Evolutionary conservation across 139 green algal genomes (phyloP), one percentile per base, ranked within the genome.

Genomic region (Asterochloris sp.): DNA sequence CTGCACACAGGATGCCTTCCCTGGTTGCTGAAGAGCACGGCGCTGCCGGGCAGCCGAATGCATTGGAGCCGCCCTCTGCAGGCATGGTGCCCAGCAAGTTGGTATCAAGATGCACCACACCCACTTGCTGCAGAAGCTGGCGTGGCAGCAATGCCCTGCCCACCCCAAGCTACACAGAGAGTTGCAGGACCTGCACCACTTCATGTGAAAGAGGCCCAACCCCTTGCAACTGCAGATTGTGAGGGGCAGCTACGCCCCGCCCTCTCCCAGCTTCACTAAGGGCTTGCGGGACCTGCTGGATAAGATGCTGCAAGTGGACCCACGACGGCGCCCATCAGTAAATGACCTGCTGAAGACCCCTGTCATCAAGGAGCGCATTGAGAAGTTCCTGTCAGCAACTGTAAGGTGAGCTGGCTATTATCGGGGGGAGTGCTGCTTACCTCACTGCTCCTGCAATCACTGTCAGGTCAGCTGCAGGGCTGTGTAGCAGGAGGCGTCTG

Each of bases 271-370:
- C 12, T 84, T 86, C 74, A 84, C 69, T 81, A 84, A 83, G 62
- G 88, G 90, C 26, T 78, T 96, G 74, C 78, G 88, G 0, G 87
- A 91, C 69, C 81, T 96, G 47, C 84, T 94, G 24, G 83, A 85
- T 69, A 74, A 47, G 47, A 92, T 95, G 85, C 83, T 96, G 10
- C 85, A 79, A 12, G 74, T 88, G 28, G 83, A 93, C 83, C 86
- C 87, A 69, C 69, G 66, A 62, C 26, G 64, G 69, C 87, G 92
- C 10, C 91, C 92, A 19, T 85, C 66, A 63, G 90, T 94, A 77
- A 94, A 94, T 74, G 82, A 93, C 62, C 86, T 96, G 12, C 89
- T 95, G 23, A 78, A 78, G 47, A 84, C 79, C n/a, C 88, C 91
- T 13, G 63, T 93, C 64, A 71, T 95, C 24, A 89, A 91, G 77